Conservation (phyloP, 2,329 filamentous ascomycete species). For the Stemphylium lycopersici region DNA sequence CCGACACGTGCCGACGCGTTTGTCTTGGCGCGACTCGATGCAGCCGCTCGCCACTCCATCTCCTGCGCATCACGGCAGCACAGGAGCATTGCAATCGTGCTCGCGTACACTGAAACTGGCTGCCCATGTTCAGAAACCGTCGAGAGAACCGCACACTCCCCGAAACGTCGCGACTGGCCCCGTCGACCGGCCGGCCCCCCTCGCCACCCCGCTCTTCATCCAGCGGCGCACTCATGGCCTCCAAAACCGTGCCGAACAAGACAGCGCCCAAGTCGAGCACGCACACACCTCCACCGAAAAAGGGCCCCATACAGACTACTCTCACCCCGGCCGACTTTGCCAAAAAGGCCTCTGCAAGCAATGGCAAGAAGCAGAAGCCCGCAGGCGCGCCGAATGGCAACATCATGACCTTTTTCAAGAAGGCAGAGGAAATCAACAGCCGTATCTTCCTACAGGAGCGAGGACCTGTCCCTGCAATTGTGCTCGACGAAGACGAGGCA, state of each 20-base stretch:
- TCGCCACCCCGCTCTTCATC: slow-evolving; percentile 54
- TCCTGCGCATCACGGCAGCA: neutral
- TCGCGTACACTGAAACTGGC: neutral
- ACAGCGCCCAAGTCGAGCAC: slow-evolving; percentile 21
- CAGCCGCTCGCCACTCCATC: slow-evolving; percentile 3
- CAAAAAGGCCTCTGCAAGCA: slow-evolving; percentile 41
- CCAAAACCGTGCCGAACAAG: slow-evolving; percentile 32
- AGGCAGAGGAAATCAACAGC: slow-evolving; percentile 52
- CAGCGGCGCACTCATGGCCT: slow-evolving; percentile 25
- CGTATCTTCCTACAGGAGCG: slow-evolving; percentile 47
- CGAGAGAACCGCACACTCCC: slow-evolving; percentile 52
- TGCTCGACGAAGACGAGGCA: slow-evolving; percentile 32
- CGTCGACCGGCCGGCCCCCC: slow-evolving; percentile 59
- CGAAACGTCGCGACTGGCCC: slow-evolving; percentile 45
- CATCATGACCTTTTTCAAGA: slow-evolving; percentile 63
- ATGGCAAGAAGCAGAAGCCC: slow-evolving; percentile 47
- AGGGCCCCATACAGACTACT: slow-evolving; percentile 41
- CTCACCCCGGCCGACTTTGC: slow-evolving; percentile 40
- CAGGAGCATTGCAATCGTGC: neutral
- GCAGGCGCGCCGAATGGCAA: slow-evolving; percentile 55
- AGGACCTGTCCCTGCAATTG: slow-evolving; percentile 24
- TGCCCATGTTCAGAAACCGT: slow-evolving; percentile 61
- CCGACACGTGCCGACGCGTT: slow-evolving; percentile 14
- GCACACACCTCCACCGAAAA: slow-evolving; percentile 23
- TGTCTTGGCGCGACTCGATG: slow-evolving; percentile 11